These are phyloP conservation scores for Inga laurina DNA, from an alignment of 306 rosid genomes.

Conservation along the genomic window DNA sequence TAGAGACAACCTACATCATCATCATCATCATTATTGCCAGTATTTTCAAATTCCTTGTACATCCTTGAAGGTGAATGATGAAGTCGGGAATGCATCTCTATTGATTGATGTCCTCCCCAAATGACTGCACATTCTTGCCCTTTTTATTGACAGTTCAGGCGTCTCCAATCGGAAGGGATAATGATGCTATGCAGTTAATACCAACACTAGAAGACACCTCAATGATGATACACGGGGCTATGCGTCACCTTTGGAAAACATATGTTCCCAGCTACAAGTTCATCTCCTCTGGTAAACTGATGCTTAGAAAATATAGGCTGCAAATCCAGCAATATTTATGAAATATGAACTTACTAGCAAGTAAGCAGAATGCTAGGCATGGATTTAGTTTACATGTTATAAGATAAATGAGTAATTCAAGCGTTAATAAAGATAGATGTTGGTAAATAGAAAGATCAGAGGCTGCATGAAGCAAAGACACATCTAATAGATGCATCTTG, in stretches of 20 bases:
- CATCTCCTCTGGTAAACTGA: conserved; percentile 85
- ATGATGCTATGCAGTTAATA: neutral
- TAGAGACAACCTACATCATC: neutral
- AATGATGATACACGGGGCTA: conserved; percentile 12
- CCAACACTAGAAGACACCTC: conserved; percentile 13
- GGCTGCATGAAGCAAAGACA: neutral
- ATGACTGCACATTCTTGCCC: conserved; percentile 28
- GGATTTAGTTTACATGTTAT: neutral
- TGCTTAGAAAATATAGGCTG: conserved; percentile 91
- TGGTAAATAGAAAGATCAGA: neutral
- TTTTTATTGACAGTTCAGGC: neutral
- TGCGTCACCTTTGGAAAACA: conserved; percentile 31
- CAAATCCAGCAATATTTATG: conserved; percentile 38
- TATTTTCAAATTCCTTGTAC: conserved; percentile 33
- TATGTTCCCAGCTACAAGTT: conserved; percentile 63
- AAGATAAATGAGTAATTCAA: neutral
- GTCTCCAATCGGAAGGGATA: conserved; percentile 26
- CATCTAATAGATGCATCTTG: neutral
- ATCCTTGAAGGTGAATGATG: conserved; percentile 9
- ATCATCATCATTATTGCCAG: neutral
- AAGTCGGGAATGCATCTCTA: conserved; percentile 29
- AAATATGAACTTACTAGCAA: conserved; percentile 6
- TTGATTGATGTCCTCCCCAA: conserved; percentile 15
- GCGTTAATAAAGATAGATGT: neutral
- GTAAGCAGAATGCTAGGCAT: conserved; percentile 1